Base-by-base conservation (phyloP, 768 basidiomycete species). In the Pleurotus tuoliensis region DNA sequence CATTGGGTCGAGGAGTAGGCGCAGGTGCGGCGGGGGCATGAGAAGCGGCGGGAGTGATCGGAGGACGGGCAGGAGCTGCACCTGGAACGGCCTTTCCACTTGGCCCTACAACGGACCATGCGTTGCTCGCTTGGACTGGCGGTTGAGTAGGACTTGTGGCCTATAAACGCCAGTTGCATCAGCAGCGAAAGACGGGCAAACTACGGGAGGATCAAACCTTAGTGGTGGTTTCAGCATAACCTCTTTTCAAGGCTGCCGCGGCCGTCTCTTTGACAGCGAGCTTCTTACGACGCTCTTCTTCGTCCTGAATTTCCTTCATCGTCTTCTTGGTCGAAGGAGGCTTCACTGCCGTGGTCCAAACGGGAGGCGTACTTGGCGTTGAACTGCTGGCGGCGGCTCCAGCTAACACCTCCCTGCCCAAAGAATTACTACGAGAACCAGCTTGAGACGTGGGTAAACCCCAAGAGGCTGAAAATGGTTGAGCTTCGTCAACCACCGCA, bases 271-370 rank as follows among this genome's bases (percentile, higher is more conserved):
- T 87, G 5, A 74, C 71, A 0, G 77, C 77, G 25, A 73, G 63
- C 70, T 86, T 90, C 77, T 93, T 94, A 59, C 88, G 81, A 60
- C 76, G 82, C 71, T 96, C 93, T 66, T 99, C 97, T 64, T 99
- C 97, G 71, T 98, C 96, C 66, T 96, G 92, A 40, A 99, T 99
- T 75, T 99, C 94, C 76, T 96, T 98, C 87, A 99, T 88, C 1
- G 92, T 91, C 79, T 94, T 97, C 78, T 93, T 95, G 5, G 80
- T 67, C 2, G 76, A 67, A 8, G 74, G 73, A 5, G 79, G 69
- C 65, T 84, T 86, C 22, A 71, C 72, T 13, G 81, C 73, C 63
- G 79, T 84, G 8, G 86, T 88, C 92, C 94, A 96, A 16, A 91
- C 92, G 13, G 84, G 80, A 30, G 81, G 64, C 15, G 69, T 59